phyloP scores from a whole-genome alignment of 116 monocot genomes.

The Dioscorea cayenensis region DNA sequence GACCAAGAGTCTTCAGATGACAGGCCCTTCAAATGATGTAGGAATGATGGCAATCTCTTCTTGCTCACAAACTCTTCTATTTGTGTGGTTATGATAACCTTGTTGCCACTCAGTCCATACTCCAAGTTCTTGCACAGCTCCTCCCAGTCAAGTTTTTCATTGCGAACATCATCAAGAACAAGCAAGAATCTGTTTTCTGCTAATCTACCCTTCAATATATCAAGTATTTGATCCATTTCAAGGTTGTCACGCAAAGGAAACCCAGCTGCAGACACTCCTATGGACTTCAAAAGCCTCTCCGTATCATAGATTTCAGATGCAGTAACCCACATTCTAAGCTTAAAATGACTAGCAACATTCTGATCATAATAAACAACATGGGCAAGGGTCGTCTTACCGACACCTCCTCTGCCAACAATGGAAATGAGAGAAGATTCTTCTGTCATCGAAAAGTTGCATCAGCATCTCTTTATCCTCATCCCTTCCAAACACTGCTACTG shows the following conservation, averaged over 20 bases:
- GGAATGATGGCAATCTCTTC: background rate
- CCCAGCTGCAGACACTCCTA: background rate
- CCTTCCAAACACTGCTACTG: background rate
- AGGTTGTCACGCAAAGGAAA: background rate
- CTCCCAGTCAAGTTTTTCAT: background rate
- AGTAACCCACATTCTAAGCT: background rate
- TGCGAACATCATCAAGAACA: conserved; percentile 3
- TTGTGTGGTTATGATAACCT: background rate
- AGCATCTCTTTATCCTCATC: background rate
- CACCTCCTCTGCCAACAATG: conserved; percentile 6
- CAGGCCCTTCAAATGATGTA: background rate
- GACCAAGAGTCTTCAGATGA: background rate
- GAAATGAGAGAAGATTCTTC: background rate
- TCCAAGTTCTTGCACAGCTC: background rate
- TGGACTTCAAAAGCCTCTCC: background rate
- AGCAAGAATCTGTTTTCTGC: conserved; percentile 1
- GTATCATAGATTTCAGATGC: background rate
- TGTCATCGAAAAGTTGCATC: background rate
- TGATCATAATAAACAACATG: background rate
- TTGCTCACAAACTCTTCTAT: background rate
- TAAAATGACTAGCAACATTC: background rate
- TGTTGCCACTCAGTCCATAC: background rate
- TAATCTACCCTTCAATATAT: background rate
- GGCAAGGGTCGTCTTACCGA: conserved; percentile 6
- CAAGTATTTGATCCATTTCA: background rate